Evolutionary conservation across 1,284 basidiomycete species (phyloP), one percentile per base, ranked within the genome.

Genomic region (Trametes hirsuta): DNA sequence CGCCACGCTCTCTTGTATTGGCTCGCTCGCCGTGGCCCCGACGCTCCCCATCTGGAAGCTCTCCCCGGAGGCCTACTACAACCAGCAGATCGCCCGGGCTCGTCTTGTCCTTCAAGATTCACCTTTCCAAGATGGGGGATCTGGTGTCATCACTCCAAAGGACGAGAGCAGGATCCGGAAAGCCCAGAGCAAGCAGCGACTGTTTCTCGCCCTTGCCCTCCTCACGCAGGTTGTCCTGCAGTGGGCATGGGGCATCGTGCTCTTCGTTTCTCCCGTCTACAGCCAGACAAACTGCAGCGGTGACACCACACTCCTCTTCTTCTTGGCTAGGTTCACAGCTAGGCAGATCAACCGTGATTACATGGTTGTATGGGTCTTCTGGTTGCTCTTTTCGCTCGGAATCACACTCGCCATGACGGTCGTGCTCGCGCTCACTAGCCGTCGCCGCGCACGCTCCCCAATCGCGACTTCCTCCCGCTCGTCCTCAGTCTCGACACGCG

Each of bases 191-290:
- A 59, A 64, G 1, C 64, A 66, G 37, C 68, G 71, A 2, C 46
- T 67, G 11, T 57, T 73, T 30, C 66, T 73, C 35, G 62, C 70
- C 3, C 59, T 73, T 47, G 71, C 70, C 37, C 61, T 73, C n/a
- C 64, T 73, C 47, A 67, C 65, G 3, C 71, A 73, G 65, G 72
- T 73, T 41, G 64, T 70, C 14, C 63, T 73, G 10, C 72, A 73
- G 47, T 73, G 72, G 72, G 63, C 71, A 2, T 73, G 72, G 72
- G 72, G 66, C 21, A 59, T 72, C 53, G 58, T 68, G 21, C 64
- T 73, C 35, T 73, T 73, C 53, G 66, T 71, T 15, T 68, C 70
- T 4, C 66, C 66, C 1, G 47, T 48, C 14, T 72, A 73, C 57
- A 65, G 65, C 52, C 70, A 72, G 54, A 58, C 48, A 24, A 65